Base-by-base conservation (phyloP, 257 asterid species). In the Hygrophila difformis region DNA sequence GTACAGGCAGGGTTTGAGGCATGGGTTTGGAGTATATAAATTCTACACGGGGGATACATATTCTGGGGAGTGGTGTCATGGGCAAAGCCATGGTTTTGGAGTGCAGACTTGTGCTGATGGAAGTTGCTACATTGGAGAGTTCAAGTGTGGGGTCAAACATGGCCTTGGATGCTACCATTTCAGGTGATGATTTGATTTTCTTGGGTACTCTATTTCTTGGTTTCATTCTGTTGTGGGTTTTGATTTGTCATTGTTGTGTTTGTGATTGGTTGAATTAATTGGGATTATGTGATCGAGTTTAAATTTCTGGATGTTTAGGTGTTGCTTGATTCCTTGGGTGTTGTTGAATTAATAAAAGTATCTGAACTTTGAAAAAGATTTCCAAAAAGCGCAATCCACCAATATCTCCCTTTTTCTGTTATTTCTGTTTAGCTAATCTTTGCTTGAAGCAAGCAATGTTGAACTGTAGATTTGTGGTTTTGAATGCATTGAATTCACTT, bases 131-230 rank as follows among this genome's bases (percentile, higher is more conserved):
- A 26, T 65, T 18, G 97, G 97, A 14, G 88, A 81, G 42, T 87
- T 87, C 58, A 87, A 81, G 60, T 53, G 59, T 34, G 97, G 84
- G 11, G 79, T 81, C 38, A 87, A 83, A 33, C 97, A 87, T 49
- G 95, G 95, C 44, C 69, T 76, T 49, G 97, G 97, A 9, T 81
- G 81, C 59, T 87, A 87, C 72, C 87, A 83, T 80, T 87, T 83
- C 75, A 80, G 97, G 97, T 87, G 47, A 53, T 13, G 0, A 20
- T 24, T 44, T 14, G 8, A 9, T 12, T 46, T 36, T 44, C 41
- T 42, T 51, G 3, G 2, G 31, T 12, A 1, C 23, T 22, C 36
- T 53, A 2, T 42, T 28, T 23, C n/a, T 12, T 52, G 13, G 24
- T 19, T 31, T 44, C 36, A 7, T 26, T 39, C 6, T 24, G 20